phyloP scores from a whole-genome alignment of 805 yeast species.

The Millerago galiae region DNA sequence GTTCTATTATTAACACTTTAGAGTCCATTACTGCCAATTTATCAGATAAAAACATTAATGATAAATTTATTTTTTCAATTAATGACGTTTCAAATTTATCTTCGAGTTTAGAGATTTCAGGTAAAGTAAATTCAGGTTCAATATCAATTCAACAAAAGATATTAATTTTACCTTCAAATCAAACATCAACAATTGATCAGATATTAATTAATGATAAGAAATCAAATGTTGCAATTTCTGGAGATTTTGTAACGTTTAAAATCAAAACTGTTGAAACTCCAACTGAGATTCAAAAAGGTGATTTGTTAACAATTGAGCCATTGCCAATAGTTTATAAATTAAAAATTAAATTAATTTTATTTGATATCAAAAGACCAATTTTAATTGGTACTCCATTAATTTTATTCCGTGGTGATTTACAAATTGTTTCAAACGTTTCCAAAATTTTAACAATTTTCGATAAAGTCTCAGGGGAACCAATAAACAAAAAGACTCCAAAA shows the following conservation, averaged over 20 bases:
- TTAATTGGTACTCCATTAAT: constrained; percentile 90
- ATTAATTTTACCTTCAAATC: constrained; percentile 85
- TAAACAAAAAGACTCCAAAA: constrained; percentile 78
- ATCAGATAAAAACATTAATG: constrained; percentile 56
- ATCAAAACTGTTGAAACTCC: constrained; percentile 79
- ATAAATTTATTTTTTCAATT: constrained; percentile 69
- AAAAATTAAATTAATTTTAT: constrained; percentile 77
- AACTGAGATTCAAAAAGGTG: constrained; percentile 87
- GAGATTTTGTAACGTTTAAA: constrained; percentile 90
- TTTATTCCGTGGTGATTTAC: constrained; percentile 89
- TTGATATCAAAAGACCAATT: constrained; percentile 91
- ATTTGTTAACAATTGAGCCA: constrained; percentile 88
- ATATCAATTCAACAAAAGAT: constrained; percentile 91
- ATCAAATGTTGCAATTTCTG: constrained; percentile 69
- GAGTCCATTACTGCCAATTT: constrained; percentile 72
- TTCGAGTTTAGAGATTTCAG: constrained; percentile 72
- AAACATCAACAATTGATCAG: constrained; percentile 85
- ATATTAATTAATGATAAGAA: constrained; percentile 79
- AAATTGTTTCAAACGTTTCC: constrained; percentile 85
- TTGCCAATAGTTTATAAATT: constrained; percentile 73
- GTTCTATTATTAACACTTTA: constrained; percentile 79
- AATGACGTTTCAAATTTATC: constrained; percentile 81
- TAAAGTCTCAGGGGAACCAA: constrained; percentile 88
- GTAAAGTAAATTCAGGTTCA: constrained; percentile 89
- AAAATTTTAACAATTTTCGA: constrained; percentile 77